Evolutionary conservation across 1,284 basidiomycete genomes (phyloP), one percentile per base, ranked within the genome.

Genomic region (Tausonia pullulans): DNA sequence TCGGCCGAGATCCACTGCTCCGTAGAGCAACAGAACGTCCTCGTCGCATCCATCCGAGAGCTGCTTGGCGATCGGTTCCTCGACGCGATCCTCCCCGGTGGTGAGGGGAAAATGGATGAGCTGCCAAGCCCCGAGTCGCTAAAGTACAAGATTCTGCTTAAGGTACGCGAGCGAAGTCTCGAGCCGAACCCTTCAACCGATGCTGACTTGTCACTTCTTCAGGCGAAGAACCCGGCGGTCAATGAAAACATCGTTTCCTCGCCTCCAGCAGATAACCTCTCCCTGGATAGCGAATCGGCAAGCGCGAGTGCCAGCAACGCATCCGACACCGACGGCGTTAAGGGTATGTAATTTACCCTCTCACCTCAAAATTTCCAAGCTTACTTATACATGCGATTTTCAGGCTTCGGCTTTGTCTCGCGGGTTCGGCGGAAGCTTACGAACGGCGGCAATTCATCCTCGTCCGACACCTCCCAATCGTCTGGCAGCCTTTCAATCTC

Each of bases 1-100:
- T 96, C 91, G 9, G 87, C 93, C 16, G 95, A 99, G 78, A 83
- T 97, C 0, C 94, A 97, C 72, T 96, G 91, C 74, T 81, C 83
- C 0, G 71, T 91, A 3, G 75, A 81, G 27, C 91, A 96, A 75
- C 95, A 98, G 74, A 88, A 88, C 58, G 80, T 82, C 72, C 81
- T 98, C 43, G 92, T 86, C 0, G 73, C 78, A 2, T 90, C 95
- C 68, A 85, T 98, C 81, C 79, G 75, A 13, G 82, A 86, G 46
- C 84, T 84, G 1, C 90, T 98, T 70, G 91, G 91, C 0, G 83
- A 87, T 45, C 79, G 81, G 41, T 80, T 98, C 10, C 79, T 95
- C 40, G 80, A 79, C 49, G 81, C 81, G 0, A 86, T 83, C 0
- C 74, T 85, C 0, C 79, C 57, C 8, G 71, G 62, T 44, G 67